Conservation (phyloP, 306 rosid genomes). For the Aeschynomene evenia region DNA sequence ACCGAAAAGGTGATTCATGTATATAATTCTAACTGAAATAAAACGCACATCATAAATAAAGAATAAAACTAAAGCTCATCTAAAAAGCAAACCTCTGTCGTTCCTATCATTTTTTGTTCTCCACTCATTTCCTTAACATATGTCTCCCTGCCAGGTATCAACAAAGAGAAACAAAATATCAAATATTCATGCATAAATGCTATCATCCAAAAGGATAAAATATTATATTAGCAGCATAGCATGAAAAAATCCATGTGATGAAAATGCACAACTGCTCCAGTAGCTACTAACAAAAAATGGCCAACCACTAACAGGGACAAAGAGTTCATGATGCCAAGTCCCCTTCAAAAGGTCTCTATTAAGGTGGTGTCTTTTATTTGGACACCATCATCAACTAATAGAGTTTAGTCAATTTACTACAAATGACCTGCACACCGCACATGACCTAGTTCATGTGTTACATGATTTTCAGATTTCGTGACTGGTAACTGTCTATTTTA, state of each 20-base stretch:
- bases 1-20: constrained; percentile 8
- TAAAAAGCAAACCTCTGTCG: constrained; percentile 79
- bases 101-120: constrained; percentile 93
- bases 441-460: not conserved
- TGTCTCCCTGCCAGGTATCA: constrained; percentile 90
- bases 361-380: not conserved
- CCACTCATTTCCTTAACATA: constrained; percentile 82
- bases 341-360: not conserved
- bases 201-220: constrained; percentile 1
- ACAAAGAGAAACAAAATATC: constrained; percentile 6
- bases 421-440: not conserved
- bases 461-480: not conserved
- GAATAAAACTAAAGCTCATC: constrained; percentile 16
- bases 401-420: not conserved
- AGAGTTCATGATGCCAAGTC: not conserved
- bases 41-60: constrained; percentile 12
- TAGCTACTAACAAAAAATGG: not conserved
- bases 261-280: not conserved
- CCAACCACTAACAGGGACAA: constrained; percentile 1
- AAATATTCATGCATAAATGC: not conserved
- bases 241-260: constrained; percentile 1
- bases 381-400: constrained; percentile 4
- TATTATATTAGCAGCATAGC: not conserved
- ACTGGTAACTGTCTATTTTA: not conserved
- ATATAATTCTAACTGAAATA: not conserved